Evolutionary conservation across 2,329 filamentous ascomycete species (phyloP).

Genomic region (Fusarium coicis): DNA sequence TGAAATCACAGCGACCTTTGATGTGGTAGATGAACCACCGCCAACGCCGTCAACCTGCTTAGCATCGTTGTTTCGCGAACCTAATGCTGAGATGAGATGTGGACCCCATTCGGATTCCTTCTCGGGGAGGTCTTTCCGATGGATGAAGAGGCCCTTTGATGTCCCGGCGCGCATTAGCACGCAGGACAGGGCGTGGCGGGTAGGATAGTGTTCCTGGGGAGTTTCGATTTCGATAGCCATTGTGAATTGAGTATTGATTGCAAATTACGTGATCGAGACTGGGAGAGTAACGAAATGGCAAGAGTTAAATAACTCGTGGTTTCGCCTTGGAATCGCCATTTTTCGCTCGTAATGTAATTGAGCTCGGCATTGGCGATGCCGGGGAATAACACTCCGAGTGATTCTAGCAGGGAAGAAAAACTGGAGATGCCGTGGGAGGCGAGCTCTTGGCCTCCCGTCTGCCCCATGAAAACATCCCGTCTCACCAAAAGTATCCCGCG

Average conservation of each 20-base stretch:
- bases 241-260: not conserved
- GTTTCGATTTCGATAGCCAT: constrained; percentile 17
- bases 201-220: not conserved
- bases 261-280: not conserved
- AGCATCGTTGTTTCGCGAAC: constrained; percentile 59
- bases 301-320: constrained; percentile 20
- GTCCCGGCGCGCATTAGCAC: constrained; percentile 73
- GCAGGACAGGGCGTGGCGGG: constrained; percentile 53
- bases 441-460: not conserved
- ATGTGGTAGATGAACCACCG: constrained; percentile 68
- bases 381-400: not conserved
- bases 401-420: constrained; percentile 3
- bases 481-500: not conserved
- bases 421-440: constrained; percentile 2
- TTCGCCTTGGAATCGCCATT: not conserved
- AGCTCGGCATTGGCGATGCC: not conserved
- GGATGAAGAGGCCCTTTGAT: constrained; percentile 69
- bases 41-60: constrained; percentile 72
- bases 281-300: not conserved
- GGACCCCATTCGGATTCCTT: constrained; percentile 58
- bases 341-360: not conserved
- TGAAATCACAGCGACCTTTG: constrained; percentile 69
- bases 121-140: constrained; percentile 62
- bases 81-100: constrained; percentile 65
- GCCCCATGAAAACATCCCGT: not conserved